Evolutionary conservation across 1,139 yeast genomes (phyloP).

Genomic region (Candida smagusa): DNA sequence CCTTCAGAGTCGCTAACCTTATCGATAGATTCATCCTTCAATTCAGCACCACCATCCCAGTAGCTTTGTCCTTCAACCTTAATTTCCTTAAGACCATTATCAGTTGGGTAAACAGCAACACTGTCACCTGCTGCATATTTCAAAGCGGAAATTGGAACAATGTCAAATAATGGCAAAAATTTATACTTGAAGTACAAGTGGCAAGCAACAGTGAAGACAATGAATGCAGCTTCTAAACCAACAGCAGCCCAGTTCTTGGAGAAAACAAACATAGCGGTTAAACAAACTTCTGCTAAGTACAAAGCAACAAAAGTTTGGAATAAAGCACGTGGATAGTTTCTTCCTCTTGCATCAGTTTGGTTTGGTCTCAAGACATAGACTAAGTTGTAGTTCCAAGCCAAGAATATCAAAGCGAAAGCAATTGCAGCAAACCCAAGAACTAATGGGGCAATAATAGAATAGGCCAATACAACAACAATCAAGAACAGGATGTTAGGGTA

Average conservation of each 20-base stretch:
- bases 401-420: constrained; percentile 47
- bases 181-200: constrained; percentile 57
- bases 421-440: constrained; percentile 46
- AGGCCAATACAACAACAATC: constrained; percentile 36
- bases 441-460: constrained; percentile 45
- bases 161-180: constrained; percentile 60
- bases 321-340: constrained; percentile 62
- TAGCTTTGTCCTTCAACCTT: constrained; percentile 50
- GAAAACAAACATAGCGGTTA: constrained; percentile 66
- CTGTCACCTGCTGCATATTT: constrained; percentile 54
- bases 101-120: constrained; percentile 51
- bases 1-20: constrained; percentile 10
- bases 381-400: constrained; percentile 58
- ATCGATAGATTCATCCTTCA: constrained; percentile 10
- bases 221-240: constrained; percentile 54
- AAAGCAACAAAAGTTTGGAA: constrained; percentile 65
- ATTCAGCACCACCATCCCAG: constrained; percentile 46
- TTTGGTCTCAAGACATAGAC: constrained; percentile 57
- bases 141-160: constrained; percentile 74
- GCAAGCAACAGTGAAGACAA: constrained; percentile 49
- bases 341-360: constrained; percentile 57
- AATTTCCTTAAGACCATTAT: constrained; percentile 62
- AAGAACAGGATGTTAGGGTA: constrained; percentile 42
- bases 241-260: constrained; percentile 72
- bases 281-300: constrained; percentile 63